Evolutionary conservation across 306 rosid species (phyloP).

Genomic region (Rubus parviflorus): DNA sequence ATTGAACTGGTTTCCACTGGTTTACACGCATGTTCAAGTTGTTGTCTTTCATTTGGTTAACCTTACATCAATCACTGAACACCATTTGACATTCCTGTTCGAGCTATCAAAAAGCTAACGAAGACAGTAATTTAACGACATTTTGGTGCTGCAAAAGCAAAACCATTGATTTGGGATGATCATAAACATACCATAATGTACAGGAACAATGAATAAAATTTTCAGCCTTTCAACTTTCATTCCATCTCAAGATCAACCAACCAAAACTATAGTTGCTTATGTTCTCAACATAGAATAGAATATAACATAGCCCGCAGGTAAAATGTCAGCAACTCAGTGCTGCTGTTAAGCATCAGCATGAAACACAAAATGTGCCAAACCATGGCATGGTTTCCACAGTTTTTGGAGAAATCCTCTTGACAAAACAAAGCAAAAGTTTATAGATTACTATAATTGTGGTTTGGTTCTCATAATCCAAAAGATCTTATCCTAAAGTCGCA

Average conservation of each 20-base stretch:
- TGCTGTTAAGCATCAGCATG: background rate
- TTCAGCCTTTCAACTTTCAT: background rate
- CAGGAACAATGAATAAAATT: background rate
- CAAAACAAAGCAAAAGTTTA: background rate
- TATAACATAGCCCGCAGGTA: background rate
- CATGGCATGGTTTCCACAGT: conserved; percentile 2
- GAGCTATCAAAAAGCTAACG: background rate
- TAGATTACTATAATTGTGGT: background rate
- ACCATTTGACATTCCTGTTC: background rate
- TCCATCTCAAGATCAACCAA: background rate
- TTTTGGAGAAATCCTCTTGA: background rate
- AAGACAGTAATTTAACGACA: background rate
- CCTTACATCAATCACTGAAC: background rate
- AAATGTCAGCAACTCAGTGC: background rate
- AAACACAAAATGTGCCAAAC: background rate
- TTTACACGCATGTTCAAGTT: background rate
- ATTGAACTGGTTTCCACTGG: background rate
- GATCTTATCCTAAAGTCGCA: background rate
- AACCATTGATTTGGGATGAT: too few species aligned
- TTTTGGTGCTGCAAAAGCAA: too few species aligned
- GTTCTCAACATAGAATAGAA: background rate
- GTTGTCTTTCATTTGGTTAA: background rate
- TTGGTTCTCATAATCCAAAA: conserved; percentile 9
- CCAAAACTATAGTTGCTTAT: background rate
- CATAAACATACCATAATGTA: too few species aligned